Conservation (phyloP, 108 stramenopile genomes). For the Chaetoceros muelleri region DNA sequence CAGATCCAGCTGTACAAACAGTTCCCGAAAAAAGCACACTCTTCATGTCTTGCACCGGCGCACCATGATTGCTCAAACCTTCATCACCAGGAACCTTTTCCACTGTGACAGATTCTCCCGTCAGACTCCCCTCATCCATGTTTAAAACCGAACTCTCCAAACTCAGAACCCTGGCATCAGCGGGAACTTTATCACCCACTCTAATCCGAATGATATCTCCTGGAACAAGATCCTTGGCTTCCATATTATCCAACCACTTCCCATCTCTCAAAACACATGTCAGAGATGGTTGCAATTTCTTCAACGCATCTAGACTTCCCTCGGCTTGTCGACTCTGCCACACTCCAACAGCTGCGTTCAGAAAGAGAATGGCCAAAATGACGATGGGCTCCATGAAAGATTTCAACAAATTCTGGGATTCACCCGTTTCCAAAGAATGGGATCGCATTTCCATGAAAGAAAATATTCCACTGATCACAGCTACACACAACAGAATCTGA, state of each 20-base stretch:
- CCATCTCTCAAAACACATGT: constrained; percentile 74
- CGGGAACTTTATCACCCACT: constrained; percentile 93
- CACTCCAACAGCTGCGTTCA: constrained; percentile 96
- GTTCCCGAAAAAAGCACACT: constrained; percentile 94
- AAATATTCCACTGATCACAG: constrained; percentile 54
- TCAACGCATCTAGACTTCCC: constrained; percentile 83
- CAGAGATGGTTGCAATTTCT: constrained; percentile 77
- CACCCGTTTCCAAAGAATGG: neutral
- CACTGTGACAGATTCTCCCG: constrained; percentile 78
- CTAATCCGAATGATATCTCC: constrained; percentile 87
- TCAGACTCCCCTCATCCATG: constrained; percentile 70
- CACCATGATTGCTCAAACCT: constrained; percentile 10
- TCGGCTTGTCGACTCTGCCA: constrained; percentile 88
- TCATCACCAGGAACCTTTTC: constrained; percentile 44
- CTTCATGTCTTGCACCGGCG: constrained; percentile 36
- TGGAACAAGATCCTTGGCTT: constrained; percentile 75
- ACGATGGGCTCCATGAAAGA: constrained; percentile 89
- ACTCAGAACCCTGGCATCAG: constrained; percentile 73
- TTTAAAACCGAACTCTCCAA: constrained; percentile 43
- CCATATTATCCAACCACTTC: constrained; percentile 10
- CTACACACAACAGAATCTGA: constrained; percentile 71
- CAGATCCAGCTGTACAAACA: constrained; percentile 84
- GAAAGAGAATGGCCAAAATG: constrained; percentile 86
- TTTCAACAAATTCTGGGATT: constrained; percentile 20
- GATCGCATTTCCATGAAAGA: constrained; percentile 51